Evolutionary conservation across 2,329 filamentous ascomycete species (phyloP).

Genomic region (Penicillium sp.): DNA sequence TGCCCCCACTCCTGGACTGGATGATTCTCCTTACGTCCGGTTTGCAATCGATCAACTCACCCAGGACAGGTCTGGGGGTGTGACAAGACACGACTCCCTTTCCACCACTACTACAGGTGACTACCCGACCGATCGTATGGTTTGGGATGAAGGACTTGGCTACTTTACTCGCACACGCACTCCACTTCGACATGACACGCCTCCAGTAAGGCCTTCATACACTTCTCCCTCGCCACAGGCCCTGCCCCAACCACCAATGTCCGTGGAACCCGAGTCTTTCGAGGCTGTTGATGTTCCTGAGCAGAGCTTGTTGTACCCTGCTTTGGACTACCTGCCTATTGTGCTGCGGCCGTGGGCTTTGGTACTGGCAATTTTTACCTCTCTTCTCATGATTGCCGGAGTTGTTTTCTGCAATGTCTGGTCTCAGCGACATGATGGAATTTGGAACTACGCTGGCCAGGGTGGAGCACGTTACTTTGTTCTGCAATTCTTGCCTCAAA

Average conservation of each 20-base stretch:
- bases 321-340: constrained; percentile 69
- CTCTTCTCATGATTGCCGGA: constrained; percentile 69
- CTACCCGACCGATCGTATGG: constrained; percentile 54
- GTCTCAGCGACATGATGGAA: constrained; percentile 62
- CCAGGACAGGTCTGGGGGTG: constrained; percentile 63
- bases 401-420: constrained; percentile 73
- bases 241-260: constrained; percentile 29
- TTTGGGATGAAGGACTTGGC: constrained; percentile 50
- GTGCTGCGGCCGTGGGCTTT: constrained; percentile 70
- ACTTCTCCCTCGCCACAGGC: constrained; percentile 37
- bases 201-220: constrained; percentile 33
- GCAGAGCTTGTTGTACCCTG: constrained; percentile 47
- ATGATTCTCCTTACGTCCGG: constrained; percentile 84
- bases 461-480: constrained; percentile 78
- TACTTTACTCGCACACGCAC: constrained; percentile 40
- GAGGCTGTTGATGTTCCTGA: constrained; percentile 49
- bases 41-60: constrained; percentile 89
- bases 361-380: constrained; percentile 59
- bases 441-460: constrained; percentile 69
- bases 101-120: constrained; percentile 31
- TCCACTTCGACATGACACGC: constrained; percentile 30
- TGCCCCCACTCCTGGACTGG: constrained; percentile 70
- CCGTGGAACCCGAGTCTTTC: constrained; percentile 46
- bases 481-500: constrained; percentile 80
- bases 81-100: constrained; percentile 53